Percentiles rank a stretch among this genome's conserved stretches.
Conservation (phyloP, 805 yeast species). For the Nakazawaea ishiwadae region DNA sequence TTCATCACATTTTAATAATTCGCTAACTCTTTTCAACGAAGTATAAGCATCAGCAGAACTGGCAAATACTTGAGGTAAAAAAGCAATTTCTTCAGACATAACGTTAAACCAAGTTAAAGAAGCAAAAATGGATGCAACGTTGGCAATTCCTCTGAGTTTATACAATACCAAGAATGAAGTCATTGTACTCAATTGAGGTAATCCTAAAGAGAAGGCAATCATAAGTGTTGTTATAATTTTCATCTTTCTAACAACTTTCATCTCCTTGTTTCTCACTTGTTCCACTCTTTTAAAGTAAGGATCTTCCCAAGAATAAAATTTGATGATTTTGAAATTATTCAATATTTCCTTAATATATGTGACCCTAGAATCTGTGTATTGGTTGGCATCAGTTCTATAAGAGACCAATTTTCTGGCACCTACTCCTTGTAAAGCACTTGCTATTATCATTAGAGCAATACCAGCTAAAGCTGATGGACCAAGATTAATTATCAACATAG, state of each 20-base stretch:
- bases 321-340: slow-evolving; percentile 73
- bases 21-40: slow-evolving; percentile 49
- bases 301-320: slow-evolving; percentile 87
- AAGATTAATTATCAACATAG: slow-evolving; percentile 28
- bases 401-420: too few species aligned
- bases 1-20: slow-evolving; percentile 34
- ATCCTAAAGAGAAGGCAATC: neutral
- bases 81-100: slow-evolving; percentile 43
- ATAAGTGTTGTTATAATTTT: slow-evolving; percentile 59
- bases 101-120: neutral
- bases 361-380: slow-evolving; percentile 70
- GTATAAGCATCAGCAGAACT: slow-evolving; percentile 51
- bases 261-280: slow-evolving; percentile 56
- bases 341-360: slow-evolving; percentile 72
- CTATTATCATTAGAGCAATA: slow-evolving; percentile 33
- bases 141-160: too few species aligned
- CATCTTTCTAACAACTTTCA: slow-evolving; percentile 52
- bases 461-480: slow-evolving; percentile 39
- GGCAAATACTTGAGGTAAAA: slow-evolving; percentile 65
- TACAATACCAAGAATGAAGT: too few species aligned
- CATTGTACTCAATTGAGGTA: too few species aligned
- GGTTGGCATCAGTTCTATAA: slow-evolving; percentile 31
- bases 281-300: slow-evolving; percentile 61
- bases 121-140: too few species aligned
- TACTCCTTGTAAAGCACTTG: slow-evolving; percentile 30